Evolutionary conservation across 768 basidiomycete genomes (phyloP).

Genomic region (Lentinula aciculospora): DNA sequence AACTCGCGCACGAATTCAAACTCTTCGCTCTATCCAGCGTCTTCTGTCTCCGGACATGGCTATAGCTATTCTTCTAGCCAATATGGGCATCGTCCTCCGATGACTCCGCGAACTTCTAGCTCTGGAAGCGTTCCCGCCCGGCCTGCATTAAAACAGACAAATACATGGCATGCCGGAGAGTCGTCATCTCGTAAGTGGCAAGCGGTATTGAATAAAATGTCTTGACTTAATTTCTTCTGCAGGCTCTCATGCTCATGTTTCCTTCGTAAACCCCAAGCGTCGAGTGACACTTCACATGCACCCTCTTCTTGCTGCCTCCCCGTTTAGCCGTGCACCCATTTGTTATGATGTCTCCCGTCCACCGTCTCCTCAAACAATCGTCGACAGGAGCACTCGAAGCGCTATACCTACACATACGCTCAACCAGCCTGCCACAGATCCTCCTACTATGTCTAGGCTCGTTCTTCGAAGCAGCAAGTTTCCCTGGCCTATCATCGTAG

Average conservation of each 20-base stretch:
- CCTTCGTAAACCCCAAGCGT: conserved; percentile 28
- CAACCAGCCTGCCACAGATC: conserved; percentile 60
- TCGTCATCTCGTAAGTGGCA: conserved; percentile 16
- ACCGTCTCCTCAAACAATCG: conserved; percentile 51
- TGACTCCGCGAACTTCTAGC: conserved; percentile 32
- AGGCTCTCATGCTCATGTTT: conserved; percentile 25
- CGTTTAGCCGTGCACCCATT: conserved; percentile 54
- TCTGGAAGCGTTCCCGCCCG: conserved; percentile 33
- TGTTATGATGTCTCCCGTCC: conserved; percentile 53
- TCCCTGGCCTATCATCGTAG: conserved; percentile 56
- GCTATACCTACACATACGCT: conserved; percentile 53
- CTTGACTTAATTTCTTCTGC: conserved; percentile 1
- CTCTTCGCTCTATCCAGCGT: conserved; percentile 7
- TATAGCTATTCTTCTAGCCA: conserved; percentile 19
- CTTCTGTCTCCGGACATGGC: conserved; percentile 13
- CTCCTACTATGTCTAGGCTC: conserved; percentile 42
- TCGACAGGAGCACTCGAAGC: conserved; percentile 47
- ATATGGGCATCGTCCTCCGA: conserved; percentile 15
- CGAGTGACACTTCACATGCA: conserved; percentile 49
- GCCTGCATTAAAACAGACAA: conserved; percentile 41
- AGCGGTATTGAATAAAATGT: background rate
- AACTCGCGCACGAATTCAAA: conserved; percentile 10
- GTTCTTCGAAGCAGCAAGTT: conserved; percentile 52
- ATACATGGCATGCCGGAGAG: conserved; percentile 44
- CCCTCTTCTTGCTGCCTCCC: conserved; percentile 53